Conservation (phyloP, 148 eudicot species). For the Cornus controversa region DNA sequence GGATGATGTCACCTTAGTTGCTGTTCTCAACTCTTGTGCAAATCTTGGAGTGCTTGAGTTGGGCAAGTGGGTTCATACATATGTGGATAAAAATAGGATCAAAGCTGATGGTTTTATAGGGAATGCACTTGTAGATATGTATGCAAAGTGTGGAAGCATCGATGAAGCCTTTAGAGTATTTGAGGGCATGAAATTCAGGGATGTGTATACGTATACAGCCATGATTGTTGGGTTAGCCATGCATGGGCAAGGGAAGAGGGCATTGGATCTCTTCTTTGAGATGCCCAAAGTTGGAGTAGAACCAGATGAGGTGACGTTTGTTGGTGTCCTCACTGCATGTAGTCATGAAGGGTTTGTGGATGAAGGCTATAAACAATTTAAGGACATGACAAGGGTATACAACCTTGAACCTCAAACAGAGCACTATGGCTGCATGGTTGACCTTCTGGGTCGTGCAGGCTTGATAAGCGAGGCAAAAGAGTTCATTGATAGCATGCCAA, state of each 20-base stretch:
- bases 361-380: slow-evolving; percentile 27
- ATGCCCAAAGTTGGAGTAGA: slow-evolving; percentile 20
- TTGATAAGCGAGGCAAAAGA: slow-evolving; percentile 29
- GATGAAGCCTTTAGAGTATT: slow-evolving; percentile 23
- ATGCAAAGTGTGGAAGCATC: slow-evolving; percentile 33
- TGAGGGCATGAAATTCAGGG: slow-evolving; percentile 19
- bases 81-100: slow-evolving; percentile 20
- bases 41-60: slow-evolving; percentile 28
- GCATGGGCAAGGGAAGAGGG: slow-evolving; percentile 27
- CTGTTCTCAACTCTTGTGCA: slow-evolving; percentile 29
- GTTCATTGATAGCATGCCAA: slow-evolving; percentile 24
- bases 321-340: slow-evolving; percentile 32
- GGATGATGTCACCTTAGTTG: slow-evolving; percentile 19
- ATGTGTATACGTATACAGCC: slow-evolving; percentile 25
- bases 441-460: slow-evolving; percentile 37
- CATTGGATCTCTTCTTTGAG: slow-evolving; percentile 27
- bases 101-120: slow-evolving; percentile 26
- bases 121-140: slow-evolving; percentile 36
- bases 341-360: slow-evolving; percentile 26
- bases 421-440: slow-evolving; percentile 37
- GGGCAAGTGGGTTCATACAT: slow-evolving; percentile 32
- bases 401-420: slow-evolving; percentile 25
- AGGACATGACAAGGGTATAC: slow-evolving; percentile 17
- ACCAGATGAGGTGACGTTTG: slow-evolving; percentile 25
- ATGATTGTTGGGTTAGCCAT: slow-evolving; percentile 30